Evolutionary conservation across 2,329 filamentous ascomycete genomes (phyloP).

Genomic region (Cladophialophora psammophila): DNA sequence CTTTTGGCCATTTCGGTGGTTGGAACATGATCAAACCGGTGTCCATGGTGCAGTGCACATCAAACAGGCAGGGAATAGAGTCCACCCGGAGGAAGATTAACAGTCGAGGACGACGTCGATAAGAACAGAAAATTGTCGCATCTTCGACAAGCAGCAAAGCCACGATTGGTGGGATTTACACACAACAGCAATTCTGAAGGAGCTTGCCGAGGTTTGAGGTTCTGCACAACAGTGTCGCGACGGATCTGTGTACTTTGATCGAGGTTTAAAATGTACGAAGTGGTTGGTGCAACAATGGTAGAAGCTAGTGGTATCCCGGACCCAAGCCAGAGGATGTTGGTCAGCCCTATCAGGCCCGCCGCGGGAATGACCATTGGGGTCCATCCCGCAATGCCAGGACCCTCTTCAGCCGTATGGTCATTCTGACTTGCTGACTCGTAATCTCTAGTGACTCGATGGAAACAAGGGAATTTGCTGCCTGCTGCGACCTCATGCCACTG

Average conservation of each 20-base stretch:
- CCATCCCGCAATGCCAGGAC: slow-evolving; percentile 12
- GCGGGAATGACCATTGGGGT: slow-evolving; percentile 7
- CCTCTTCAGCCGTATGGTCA: slow-evolving; percentile 10
- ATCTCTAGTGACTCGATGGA: slow-evolving; percentile 10
- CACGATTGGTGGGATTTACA: slow-evolving; percentile 8
- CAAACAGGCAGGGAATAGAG: background rate
- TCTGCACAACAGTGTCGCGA: background rate
- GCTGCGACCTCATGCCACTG: background rate
- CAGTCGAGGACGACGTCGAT: slow-evolving; percentile 1
- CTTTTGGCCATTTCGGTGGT: slow-evolving; percentile 6
- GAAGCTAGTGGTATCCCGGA: slow-evolving; percentile 24
- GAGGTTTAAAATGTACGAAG: slow-evolving; percentile 16
- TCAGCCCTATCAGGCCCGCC: slow-evolving; percentile 28
- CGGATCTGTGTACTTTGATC: slow-evolving; percentile 10
- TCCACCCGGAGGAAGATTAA: slow-evolving; percentile 12
- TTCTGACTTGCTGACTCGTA: slow-evolving; percentile 35
- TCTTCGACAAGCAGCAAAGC: background rate
- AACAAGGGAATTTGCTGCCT: slow-evolving; percentile 25
- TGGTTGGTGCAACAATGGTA: slow-evolving; percentile 13
- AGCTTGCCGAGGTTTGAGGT: slow-evolving; percentile 1
- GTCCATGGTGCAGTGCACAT: slow-evolving; percentile 9
- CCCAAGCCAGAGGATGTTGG: slow-evolving; percentile 7
- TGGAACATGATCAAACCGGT: slow-evolving; percentile 22
- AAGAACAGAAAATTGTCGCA: slow-evolving; percentile 12
- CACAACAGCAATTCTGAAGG: slow-evolving; percentile 2